These are phyloP conservation scores for Zoysia pacifica DNA, from an alignment of 176 grass and related monocot species.

Conservation along the genomic window DNA sequence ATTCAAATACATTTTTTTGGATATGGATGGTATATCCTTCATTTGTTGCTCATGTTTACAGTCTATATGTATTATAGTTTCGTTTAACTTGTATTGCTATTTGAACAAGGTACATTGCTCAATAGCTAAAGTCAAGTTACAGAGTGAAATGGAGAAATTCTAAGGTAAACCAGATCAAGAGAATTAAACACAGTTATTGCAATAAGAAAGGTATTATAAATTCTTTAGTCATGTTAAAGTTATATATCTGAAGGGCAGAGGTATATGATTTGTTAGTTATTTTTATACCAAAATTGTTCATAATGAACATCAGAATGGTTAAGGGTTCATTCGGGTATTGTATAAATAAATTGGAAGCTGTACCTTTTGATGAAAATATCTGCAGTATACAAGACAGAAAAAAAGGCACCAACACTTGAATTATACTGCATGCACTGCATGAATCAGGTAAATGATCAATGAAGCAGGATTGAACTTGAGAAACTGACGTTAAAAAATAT, in stretches of 20 bases:
- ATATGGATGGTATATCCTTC: slow-evolving; percentile 85
- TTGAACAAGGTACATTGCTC: slow-evolving; percentile 82
- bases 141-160: slow-evolving; percentile 71
- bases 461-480: no score
- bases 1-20: slow-evolving; percentile 94
- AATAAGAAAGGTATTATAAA: slow-evolving; percentile 74
- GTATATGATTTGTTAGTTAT: not conserved
- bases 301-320: not conserved
- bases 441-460: no score
- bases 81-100: slow-evolving; percentile 12
- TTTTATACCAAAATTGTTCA: slow-evolving; percentile 13
- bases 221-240: slow-evolving; percentile 2
- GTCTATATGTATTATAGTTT: slow-evolving; percentile 28
- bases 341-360: not conserved
- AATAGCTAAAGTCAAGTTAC: slow-evolving; percentile 95
- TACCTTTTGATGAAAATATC: not conserved
- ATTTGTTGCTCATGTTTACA: slow-evolving; percentile 26
- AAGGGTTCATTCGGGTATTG: not conserved
- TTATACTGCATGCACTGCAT: no score
- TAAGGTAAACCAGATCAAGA: slow-evolving; percentile 84
- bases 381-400: not conserved
- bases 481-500: no score
- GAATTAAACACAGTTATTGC: slow-evolving; percentile 91
- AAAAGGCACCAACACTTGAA: no score
- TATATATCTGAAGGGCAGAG: not conserved